Evolutionary conservation across 805 yeast species (phyloP).

Genomic region (Millerozyma acaciae): DNA sequence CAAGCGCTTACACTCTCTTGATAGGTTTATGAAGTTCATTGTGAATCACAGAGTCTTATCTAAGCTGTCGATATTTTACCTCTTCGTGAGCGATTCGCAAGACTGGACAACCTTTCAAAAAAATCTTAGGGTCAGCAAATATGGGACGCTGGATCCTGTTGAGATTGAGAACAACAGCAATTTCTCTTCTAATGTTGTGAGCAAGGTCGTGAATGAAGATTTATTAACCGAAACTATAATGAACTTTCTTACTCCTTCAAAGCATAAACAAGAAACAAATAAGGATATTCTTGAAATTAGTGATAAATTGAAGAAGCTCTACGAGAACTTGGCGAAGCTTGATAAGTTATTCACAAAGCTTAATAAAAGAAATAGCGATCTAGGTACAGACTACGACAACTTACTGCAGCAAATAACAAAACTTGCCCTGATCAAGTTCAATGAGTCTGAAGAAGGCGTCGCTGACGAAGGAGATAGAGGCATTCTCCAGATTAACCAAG

Average conservation of each 20-base stretch:
- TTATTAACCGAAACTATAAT: conserved; percentile 85
- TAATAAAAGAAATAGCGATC: conserved; percentile 65
- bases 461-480: background rate
- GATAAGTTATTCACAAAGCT: conserved; percentile 76
- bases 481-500: conserved; percentile 11
- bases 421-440: conserved; percentile 45
- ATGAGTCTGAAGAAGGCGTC: conserved; percentile 7
- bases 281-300: conserved; percentile 60
- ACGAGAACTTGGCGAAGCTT: conserved; percentile 74
- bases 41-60: conserved; percentile 70
- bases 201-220: conserved; percentile 55
- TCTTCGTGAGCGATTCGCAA: conserved; percentile 63
- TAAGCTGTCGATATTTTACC: conserved; percentile 63
- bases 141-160: background rate
- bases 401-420: conserved; percentile 68
- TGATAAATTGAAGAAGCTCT: conserved; percentile 77
- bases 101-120: conserved; percentile 72
- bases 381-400: conserved; percentile 68
- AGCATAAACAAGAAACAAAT: conserved; percentile 67
- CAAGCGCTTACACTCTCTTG: conserved; percentile 76
- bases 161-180: conserved; percentile 13
- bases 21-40: conserved; percentile 69
- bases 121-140: conserved; percentile 40
- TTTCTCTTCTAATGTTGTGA: conserved; percentile 26
- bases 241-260: conserved; percentile 81